These are phyloP conservation scores for Phylloboletellus chloephorus DNA, from an alignment of 1,284 basidiomycete genomes.

Conservation along the genomic window DNA sequence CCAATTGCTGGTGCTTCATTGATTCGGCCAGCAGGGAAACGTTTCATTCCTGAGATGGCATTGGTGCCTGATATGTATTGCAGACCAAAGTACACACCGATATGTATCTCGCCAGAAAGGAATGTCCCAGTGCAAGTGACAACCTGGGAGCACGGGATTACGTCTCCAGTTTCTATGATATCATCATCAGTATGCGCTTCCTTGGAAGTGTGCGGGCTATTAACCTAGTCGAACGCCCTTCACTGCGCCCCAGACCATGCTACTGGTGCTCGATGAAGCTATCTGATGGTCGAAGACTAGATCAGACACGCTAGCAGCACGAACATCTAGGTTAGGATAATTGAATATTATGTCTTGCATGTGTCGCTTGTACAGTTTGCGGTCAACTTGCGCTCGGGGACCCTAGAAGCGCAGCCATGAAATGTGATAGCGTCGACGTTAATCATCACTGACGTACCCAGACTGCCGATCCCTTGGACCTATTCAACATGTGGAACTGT, in stretches of 20 bases:
- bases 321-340: conserved; percentile 66
- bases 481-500: conserved; percentile 82
- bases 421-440: no score
- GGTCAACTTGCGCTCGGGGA: conserved; percentile 85
- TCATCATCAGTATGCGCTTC: conserved; percentile 3
- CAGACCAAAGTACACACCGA: conserved; percentile 46
- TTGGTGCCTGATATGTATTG: not conserved
- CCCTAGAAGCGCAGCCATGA: conserved; percentile 45
- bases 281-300: conserved; percentile 57
- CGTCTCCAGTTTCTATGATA: conserved; percentile 65
- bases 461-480: conserved; percentile 82
- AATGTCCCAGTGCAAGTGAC: conserved; percentile 91
- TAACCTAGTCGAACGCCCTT: conserved; percentile 66
- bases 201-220: conserved; percentile 10
- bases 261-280: conserved; percentile 24
- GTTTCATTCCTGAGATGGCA: conserved; percentile 53
- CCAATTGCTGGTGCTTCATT: conserved; percentile 69
- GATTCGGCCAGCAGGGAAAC: conserved; percentile 80
- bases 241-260: conserved; percentile 45
- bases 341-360: conserved; percentile 69
- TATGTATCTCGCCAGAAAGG: conserved; percentile 83
- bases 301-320: conserved; percentile 75
- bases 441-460: conserved; percentile 52
- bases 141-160: conserved; percentile 72
- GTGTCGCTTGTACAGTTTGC: conserved; percentile 73